These are phyloP conservation scores for Fusarium globosum DNA, from an alignment of 2,329 filamentous ascomycete species.

Conservation along the genomic window DNA sequence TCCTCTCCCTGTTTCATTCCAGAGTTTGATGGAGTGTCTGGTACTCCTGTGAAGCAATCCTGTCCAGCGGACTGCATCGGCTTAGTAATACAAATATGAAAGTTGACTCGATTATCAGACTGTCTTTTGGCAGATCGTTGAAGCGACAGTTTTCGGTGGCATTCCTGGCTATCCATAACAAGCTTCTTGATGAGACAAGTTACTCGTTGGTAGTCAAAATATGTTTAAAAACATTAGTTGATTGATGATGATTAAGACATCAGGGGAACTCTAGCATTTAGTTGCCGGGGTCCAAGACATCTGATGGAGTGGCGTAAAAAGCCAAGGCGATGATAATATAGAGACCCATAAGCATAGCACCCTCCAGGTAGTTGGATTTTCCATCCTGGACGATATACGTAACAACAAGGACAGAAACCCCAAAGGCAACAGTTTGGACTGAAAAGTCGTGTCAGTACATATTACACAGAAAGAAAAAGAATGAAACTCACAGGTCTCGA, in stretches of 20 bases:
- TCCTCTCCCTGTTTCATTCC: conserved; percentile 1
- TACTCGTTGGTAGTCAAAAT: neutral
- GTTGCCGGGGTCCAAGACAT: conserved; percentile 55
- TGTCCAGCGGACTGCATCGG: conserved; percentile 18
- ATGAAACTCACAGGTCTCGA: conserved; percentile 67
- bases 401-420: conserved; percentile 79
- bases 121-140: conserved; percentile 3
- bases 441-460: conserved; percentile 20
- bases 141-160: neutral
- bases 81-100: conserved; percentile 42
- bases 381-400: conserved; percentile 83
- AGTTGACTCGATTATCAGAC: conserved; percentile 23
- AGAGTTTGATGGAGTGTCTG: neutral
- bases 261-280: neutral
- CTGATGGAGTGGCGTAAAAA: conserved; percentile 66
- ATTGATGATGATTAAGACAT: neutral
- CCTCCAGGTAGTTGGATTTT: conserved; percentile 86
- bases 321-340: conserved; percentile 71
- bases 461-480: neutral
- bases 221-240: conserved; percentile 1
- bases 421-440: conserved; percentile 82
- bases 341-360: conserved; percentile 71
- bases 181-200: neutral
- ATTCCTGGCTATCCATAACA: neutral
- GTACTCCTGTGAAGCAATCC: conserved; percentile 11